These are phyloP conservation scores for Coix lacrymajobi DNA, from an alignment of 176 grass and related monocot genomes.

Conservation along the genomic window DNA sequence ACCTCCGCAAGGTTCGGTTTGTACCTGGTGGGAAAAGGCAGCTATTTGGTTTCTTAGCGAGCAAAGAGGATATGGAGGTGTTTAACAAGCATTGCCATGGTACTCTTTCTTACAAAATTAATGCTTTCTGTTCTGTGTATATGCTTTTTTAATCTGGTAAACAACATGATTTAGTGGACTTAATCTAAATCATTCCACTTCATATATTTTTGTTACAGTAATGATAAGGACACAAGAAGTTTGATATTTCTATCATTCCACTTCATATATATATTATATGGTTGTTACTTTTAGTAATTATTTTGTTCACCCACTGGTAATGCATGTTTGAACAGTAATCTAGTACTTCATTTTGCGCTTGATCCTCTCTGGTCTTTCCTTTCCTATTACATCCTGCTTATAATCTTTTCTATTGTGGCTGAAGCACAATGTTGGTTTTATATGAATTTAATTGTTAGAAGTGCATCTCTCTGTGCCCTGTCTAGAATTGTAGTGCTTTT, in stretches of 20 bases:
- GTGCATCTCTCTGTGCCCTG: not conserved
- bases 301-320: not conserved
- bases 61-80: slow-evolving; percentile 68
- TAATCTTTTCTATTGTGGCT: not conserved
- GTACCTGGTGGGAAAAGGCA: slow-evolving; percentile 73
- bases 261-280: not conserved
- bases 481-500: not conserved
- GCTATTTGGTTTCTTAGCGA: slow-evolving; percentile 76
- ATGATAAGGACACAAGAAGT: not conserved
- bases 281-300: not conserved
- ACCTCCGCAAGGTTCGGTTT: slow-evolving; percentile 30
- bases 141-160: not conserved
- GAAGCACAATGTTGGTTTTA: not conserved
- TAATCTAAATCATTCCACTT: no score
- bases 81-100: slow-evolving; percentile 77
- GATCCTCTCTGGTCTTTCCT: not conserved
- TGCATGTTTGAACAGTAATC: not conserved
- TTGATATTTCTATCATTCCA: not conserved
- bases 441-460: not conserved
- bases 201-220: not conserved
- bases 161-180: not conserved
- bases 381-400: not conserved
- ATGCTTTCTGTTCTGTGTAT: not conserved
- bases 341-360: not conserved
- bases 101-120: slow-evolving; percentile 18